Evolutionary conservation across 1,284 basidiomycete species (phyloP).

Genomic region (Marasmius fiardii): DNA sequence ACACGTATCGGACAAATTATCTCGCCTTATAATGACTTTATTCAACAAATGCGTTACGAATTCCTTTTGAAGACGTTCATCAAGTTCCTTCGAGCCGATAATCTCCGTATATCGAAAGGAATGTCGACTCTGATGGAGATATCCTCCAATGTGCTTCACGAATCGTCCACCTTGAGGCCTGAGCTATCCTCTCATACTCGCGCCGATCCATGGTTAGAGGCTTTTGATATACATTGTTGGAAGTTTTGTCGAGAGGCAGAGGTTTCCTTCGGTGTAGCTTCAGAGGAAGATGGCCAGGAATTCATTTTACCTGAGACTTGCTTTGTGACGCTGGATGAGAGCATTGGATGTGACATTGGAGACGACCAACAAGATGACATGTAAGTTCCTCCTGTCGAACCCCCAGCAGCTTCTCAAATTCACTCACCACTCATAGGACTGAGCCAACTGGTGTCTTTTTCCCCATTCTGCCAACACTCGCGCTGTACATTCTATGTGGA

Average conservation of each 20-base stretch:
- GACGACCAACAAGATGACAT: slow-evolving; percentile 10
- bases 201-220: slow-evolving; percentile 10
- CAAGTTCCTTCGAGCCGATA: slow-evolving; percentile 11
- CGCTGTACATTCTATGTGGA: slow-evolving; percentile 44
- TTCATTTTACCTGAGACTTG: slow-evolving; percentile 33
- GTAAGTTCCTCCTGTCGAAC: background rate
- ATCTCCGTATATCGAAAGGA: background rate
- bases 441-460: slow-evolving; percentile 40
- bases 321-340: slow-evolving; percentile 31
- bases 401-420: background rate
- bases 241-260: slow-evolving; percentile 26
- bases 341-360: slow-evolving; percentile 17
- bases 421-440: background rate
- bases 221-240: slow-evolving; percentile 12
- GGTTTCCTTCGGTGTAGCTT: slow-evolving; percentile 30
- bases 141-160: slow-evolving; percentile 21
- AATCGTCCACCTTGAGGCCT: slow-evolving; percentile 3
- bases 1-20: background rate
- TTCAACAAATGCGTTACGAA: slow-evolving; percentile 9
- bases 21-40: slow-evolving; percentile 8
- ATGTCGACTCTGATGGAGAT: slow-evolving; percentile 7
- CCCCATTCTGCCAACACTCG: slow-evolving; percentile 47
- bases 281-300: slow-evolving; percentile 27
- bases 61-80: slow-evolving; percentile 9
- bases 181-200: slow-evolving; percentile 19